Base-by-base conservation (phyloP, 805 yeast species). In the Pichia insulana region DNA sequence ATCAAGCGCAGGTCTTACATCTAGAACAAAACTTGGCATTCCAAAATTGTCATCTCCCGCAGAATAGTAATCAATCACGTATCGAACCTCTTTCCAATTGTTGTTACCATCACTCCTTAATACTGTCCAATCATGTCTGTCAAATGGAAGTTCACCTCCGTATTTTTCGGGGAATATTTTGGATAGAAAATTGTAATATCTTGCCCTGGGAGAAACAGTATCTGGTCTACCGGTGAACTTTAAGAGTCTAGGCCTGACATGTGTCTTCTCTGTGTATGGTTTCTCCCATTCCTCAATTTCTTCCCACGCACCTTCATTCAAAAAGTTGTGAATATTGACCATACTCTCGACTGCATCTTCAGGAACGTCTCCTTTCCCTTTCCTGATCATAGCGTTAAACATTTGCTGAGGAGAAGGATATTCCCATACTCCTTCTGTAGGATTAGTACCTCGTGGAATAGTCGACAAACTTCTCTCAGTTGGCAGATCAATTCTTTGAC, bases 381-480 rank as follows among this genome's bases (percentile, higher is more conserved):
- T 92, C 50, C 90, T 78, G 22, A 88, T 67, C 97, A 92, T 90
- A 11, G 99, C 99, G 56, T 90, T 89, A 51, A 88, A 79, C 99
- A 92, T 92, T 61, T 92, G 99, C 64, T 92, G 98, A 1, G 99
- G 98, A 2, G 96, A 86, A 2, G 99, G 99, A 59, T 92, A 92
- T 64, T 92, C 98, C 99, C 99, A 92, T 37, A 80, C 77, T 2
- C 95, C 95, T 47, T 77, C 78, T 9, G 67, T 70, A 2, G 66
- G 69, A 12, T 59, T 57, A 25, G 69, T 74, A 25, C 97, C 97
- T 49, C 86, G 74, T 17, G 98, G 98, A 41, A 92, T 92, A 2
- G 86, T 65, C 13, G 96, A 86, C 31, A 80, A 62, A 2, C 95
- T 83, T 52, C 96, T 76, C 34, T 83, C 85, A 0, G 92, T 85